phyloP scores from a whole-genome alignment of 257 asterid species.

The Plantago ovata region DNA sequence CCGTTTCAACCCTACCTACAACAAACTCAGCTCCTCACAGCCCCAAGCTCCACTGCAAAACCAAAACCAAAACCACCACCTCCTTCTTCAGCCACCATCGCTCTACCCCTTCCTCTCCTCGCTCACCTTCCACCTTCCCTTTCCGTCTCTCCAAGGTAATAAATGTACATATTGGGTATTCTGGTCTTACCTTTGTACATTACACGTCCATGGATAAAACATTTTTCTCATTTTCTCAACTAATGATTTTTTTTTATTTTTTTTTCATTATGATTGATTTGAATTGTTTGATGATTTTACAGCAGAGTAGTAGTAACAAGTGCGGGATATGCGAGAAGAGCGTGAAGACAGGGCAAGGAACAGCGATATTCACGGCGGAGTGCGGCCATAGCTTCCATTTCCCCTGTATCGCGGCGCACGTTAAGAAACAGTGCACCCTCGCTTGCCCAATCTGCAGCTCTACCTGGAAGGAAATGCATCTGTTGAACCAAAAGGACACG shows the following conservation, averaged over 20 bases:
- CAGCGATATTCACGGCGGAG: constrained; percentile 97
- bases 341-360: constrained; percentile 81
- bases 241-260: constrained; percentile 17
- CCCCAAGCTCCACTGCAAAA: constrained; percentile 67
- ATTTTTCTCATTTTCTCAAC: constrained; percentile 5
- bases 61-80: constrained; percentile 43
- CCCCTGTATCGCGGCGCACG: constrained; percentile 76
- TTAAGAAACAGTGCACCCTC: constrained; percentile 56
- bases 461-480: constrained; percentile 74
- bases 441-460: constrained; percentile 71
- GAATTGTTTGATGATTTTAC: not conserved
- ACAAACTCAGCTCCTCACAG: constrained; percentile 25
- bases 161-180: too few relatives aligned
- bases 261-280: too few relatives aligned
- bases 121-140: constrained; percentile 83
- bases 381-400: constrained; percentile 91
- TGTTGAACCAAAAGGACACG: constrained; percentile 17
- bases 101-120: constrained; percentile 85
- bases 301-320: constrained; percentile 44
- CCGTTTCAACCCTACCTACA: constrained; percentile 13
- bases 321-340: constrained; percentile 72
- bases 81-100: constrained; percentile 60
- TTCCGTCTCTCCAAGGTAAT: constrained; percentile 59
- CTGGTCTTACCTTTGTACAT: too few relatives aligned
- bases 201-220: too few relatives aligned